Evolutionary conservation across 1,284 basidiomycete species (phyloP).

Genomic region (Neonothopanus nambi): DNA sequence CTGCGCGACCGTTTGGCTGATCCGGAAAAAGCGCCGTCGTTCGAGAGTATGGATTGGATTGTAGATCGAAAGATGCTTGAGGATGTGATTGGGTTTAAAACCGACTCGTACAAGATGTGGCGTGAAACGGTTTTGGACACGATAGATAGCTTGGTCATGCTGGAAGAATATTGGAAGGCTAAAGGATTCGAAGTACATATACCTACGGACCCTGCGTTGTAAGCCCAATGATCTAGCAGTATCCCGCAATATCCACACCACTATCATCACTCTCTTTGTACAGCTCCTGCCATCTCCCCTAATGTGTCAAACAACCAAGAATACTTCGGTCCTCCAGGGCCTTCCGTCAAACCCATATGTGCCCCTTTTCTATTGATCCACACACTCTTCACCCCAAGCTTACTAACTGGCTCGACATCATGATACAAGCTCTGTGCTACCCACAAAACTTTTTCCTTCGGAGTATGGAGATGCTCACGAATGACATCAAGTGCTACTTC

Average conservation of each 20-base stretch:
- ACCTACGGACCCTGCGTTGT: not conserved
- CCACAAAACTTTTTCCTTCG: conserved; percentile 35
- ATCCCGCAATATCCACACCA: not conserved
- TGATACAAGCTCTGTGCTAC: conserved; percentile 58
- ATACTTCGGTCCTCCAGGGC: conserved; percentile 29
- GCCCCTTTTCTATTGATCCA: conserved; percentile 58
- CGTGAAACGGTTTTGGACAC: conserved; percentile 20
- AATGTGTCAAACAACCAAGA: conserved; percentile 57
- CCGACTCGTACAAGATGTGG: conserved; percentile 19
- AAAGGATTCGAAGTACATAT: conserved; percentile 7
- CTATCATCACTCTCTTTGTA: conserved; percentile 37
- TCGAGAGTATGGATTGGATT: not conserved
- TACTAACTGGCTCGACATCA: conserved; percentile 56
- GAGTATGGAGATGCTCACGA: conserved; percentile 36
- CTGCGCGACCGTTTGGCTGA: conserved; percentile 16
- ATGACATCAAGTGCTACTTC: conserved; percentile 49
- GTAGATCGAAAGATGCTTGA: conserved; percentile 10
- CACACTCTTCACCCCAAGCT: conserved; percentile 50
- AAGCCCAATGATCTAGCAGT: not conserved
- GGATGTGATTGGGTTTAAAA: conserved; percentile 13
- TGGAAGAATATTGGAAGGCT: conserved; percentile 18
- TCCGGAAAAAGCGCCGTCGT: conserved; percentile 14
- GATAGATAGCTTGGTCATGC: conserved; percentile 16
- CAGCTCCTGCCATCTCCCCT: conserved; percentile 54
- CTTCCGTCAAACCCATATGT: conserved; percentile 12